Evolutionary conservation across 2,329 filamentous ascomycete genomes (phyloP), one percentile per base, ranked within the genome.

Genomic region (Pestalotiopsis sp.): DNA sequence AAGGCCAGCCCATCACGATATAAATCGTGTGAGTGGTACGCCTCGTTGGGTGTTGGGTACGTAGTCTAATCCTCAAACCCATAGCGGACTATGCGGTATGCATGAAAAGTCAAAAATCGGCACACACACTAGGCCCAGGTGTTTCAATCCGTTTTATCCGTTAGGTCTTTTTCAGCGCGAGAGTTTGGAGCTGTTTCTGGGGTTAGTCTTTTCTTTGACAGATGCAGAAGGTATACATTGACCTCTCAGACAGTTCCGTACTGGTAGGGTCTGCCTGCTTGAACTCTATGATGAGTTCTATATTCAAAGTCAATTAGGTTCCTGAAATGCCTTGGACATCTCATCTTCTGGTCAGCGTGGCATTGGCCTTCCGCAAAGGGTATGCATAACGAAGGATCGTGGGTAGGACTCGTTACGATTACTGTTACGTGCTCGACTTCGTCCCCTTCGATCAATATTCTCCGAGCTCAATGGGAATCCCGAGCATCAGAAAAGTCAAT

Each of bases 101-200:
- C 61, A 64, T 64, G 39, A 31, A 39, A 64, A 64, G 61, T 49
- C 61, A 45, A 49, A 45, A 49, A 49, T 17, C n/a, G 11, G 39
- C 20, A 36, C 31, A 36, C 11, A 25, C 38, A 64, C 61, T 64
- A 64, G 38, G 13, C 61, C 31, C n/a, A 20, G n/a, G 49, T 64
- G 36, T 39, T 20, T 39, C 38, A 64, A 52, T 25, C 61, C 61
- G 61, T 64, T 31, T 14, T 64, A 64, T 64, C 61, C 61, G 61
- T 64, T 25, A 31, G 61, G 36, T 41, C 61, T 14, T 36, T 14
- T 23, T 45, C 61, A 25, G 25, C 6, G 14, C 27, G 23, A 39
- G 13, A 13, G 25, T 27, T 36, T n/a, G 14, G 14, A 13, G 17
- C 27, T 17, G 4, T 31, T 31, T 41, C 20, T 11, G 27, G 9